Evolutionary conservation across 2,329 filamentous ascomycete species (phyloP).

Genomic region (Nemania serpens): DNA sequence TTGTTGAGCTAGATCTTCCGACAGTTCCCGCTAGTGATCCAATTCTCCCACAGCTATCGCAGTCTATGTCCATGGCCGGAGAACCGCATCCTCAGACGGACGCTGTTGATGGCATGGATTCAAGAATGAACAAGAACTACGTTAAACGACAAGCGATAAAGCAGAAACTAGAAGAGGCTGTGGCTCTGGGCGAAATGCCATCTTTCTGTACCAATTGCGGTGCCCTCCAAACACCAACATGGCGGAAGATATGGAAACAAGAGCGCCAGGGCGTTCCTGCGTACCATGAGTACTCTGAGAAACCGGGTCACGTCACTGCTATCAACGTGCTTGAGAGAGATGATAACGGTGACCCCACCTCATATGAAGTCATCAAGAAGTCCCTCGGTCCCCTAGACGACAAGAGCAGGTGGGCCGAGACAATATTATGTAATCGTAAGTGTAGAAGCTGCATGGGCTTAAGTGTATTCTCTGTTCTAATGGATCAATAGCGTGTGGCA

Average conservation of each 20-base stretch:
- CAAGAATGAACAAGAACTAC: conserved; percentile 64
- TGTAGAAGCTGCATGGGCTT: conserved; percentile 34
- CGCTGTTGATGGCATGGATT: conserved; percentile 38
- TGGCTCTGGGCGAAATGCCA: conserved; percentile 82
- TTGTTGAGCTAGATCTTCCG: conserved; percentile 41
- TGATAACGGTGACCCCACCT: conserved; percentile 62
- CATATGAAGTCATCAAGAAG: conserved; percentile 81
- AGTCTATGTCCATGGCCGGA: conserved; percentile 45
- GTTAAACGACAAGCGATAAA: conserved; percentile 67
- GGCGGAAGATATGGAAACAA: conserved; percentile 91
- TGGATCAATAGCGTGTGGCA: conserved; percentile 71
- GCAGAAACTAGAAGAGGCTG: conserved; percentile 63
- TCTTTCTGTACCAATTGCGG: conserved; percentile 92
- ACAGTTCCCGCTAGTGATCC: conserved; percentile 55
- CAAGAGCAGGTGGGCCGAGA: conserved; percentile 69
- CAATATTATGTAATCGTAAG: conserved; percentile 86
- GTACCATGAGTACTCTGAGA: conserved; percentile 72
- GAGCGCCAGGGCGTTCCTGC: conserved; percentile 71
- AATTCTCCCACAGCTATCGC: conserved; percentile 39
- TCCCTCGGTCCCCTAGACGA: conserved; percentile 65
- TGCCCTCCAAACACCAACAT: conserved; percentile 93
- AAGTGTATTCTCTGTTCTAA: conserved; percentile 6
- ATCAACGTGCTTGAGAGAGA: conserved; percentile 71
- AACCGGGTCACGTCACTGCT: conserved; percentile 73
- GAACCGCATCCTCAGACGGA: conserved; percentile 52